These are phyloP conservation scores for Terfezia boudieri DNA, from an alignment of 495 filamentous ascomycete genomes.

Conservation along the genomic window DNA sequence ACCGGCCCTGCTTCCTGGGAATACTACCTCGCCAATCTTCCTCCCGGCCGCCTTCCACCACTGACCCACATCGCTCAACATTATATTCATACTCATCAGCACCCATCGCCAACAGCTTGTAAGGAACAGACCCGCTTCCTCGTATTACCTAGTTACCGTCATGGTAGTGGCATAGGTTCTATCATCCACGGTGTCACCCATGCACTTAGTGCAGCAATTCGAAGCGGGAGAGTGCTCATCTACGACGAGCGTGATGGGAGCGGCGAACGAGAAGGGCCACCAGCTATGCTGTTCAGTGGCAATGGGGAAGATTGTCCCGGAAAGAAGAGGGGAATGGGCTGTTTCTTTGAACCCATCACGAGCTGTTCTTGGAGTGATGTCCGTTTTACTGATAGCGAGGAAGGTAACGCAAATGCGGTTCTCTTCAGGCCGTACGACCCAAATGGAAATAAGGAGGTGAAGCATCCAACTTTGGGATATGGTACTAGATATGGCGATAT, in stretches of 20 bases:
- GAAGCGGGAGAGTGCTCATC: constrained; percentile 4
- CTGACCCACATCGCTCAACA: constrained; percentile 9
- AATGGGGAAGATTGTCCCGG: neutral
- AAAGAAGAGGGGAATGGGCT: constrained; percentile 1
- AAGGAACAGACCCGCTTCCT: constrained; percentile 1
- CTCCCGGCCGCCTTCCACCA: neutral
- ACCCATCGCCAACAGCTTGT: constrained; percentile 1
- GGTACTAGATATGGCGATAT: constrained; percentile 2
- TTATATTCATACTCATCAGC: constrained; percentile 2
- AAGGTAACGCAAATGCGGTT: neutral
- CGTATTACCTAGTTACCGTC: constrained; percentile 3
- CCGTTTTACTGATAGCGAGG: neutral
- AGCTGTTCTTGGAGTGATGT: constrained; percentile 3
- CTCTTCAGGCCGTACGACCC: neutral
- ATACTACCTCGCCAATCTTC: neutral
- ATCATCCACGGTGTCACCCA: constrained; percentile 1
- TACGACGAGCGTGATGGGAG: constrained; percentile 1
- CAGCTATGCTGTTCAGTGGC: neutral
- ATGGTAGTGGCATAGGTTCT: constrained; percentile 2
- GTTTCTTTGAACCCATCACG: constrained; percentile 6
- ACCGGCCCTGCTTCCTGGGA: neutral
- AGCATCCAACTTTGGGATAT: neutral
- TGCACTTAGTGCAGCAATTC: constrained; percentile 3
- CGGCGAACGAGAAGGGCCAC: neutral
- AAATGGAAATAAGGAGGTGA: neutral